phyloP scores from a whole-genome alignment of 2,329 filamentous ascomycete species.

The Colletotrichum coccodes region DNA sequence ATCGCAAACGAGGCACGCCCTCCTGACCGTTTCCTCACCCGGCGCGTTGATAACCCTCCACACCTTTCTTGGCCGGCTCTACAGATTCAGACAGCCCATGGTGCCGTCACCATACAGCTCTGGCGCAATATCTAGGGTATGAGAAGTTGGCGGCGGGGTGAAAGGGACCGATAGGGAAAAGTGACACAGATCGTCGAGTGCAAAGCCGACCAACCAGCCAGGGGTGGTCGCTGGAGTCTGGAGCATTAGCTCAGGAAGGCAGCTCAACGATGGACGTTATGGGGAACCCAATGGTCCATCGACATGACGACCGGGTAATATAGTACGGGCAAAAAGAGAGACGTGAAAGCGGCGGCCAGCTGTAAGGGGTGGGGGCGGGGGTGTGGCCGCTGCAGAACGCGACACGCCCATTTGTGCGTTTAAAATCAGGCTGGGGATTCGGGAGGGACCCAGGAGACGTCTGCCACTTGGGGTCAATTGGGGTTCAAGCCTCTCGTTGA shows the following conservation, averaged over 20 bases:
- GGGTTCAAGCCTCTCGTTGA: background rate
- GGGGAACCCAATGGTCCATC: constrained; percentile 23
- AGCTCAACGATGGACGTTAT: background rate
- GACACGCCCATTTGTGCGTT: constrained; percentile 35
- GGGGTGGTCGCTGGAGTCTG: constrained; percentile 6
- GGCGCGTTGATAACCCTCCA: constrained; percentile 1
- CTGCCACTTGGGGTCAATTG: constrained; percentile 15
- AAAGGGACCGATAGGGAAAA: constrained; percentile 27
- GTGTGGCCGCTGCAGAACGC: constrained; percentile 6
- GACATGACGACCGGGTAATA: constrained; percentile 22
- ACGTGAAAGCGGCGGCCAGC: constrained; percentile 1
- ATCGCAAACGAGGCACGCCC: background rate
- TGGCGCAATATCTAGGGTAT: constrained; percentile 3
- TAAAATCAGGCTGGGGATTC: constrained; percentile 25
- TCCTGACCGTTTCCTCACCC: background rate
- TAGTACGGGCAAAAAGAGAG: background rate
- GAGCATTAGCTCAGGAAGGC: background rate
- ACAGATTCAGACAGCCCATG: constrained; percentile 16
- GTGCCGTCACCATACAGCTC: constrained; percentile 28
- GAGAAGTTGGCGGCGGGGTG: constrained; percentile 10
- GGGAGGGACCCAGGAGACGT: background rate
- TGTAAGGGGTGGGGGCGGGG: background rate
- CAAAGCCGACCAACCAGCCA: constrained; percentile 9
- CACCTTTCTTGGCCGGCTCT: background rate
- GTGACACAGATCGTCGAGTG: constrained; percentile 16